phyloP scores from a whole-genome alignment of 495 filamentous ascomycete genomes.

The Rusavskia elegans region DNA sequence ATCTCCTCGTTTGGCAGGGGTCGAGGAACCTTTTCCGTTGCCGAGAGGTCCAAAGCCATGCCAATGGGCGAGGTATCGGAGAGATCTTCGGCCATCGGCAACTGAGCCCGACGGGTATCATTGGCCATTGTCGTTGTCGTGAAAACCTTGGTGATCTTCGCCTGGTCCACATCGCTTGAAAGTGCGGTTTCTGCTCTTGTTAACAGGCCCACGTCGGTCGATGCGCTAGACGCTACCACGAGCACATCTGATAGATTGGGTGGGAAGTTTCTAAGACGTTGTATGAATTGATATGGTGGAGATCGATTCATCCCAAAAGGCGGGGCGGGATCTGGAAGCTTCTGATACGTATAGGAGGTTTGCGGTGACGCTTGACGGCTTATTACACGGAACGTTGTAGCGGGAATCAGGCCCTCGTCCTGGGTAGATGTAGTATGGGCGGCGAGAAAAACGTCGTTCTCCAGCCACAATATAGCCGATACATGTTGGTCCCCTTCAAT shows the following conservation, averaged over 20 bases:
- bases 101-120: constrained; percentile 59
- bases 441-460: constrained; percentile 70
- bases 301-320: constrained; percentile 48
- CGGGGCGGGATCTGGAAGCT: constrained; percentile 52
- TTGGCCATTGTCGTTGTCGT: constrained; percentile 55
- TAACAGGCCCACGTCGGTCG: constrained; percentile 60
- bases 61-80: constrained; percentile 68
- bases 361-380: constrained; percentile 37
- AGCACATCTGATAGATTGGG: constrained; percentile 66
- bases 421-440: constrained; percentile 51
- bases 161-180: constrained; percentile 39
- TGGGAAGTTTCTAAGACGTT: constrained; percentile 58
- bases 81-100: constrained; percentile 50
- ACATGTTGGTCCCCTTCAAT: constrained; percentile 55
- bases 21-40: constrained; percentile 56
- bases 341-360: constrained; percentile 47
- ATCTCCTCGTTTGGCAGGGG: constrained; percentile 69
- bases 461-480: constrained; percentile 76
- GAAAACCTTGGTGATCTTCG: constrained; percentile 47
- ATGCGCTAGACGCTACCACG: constrained; percentile 66
- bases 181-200: constrained; percentile 51
- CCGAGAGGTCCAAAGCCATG: constrained; percentile 64
- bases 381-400: constrained; percentile 60
- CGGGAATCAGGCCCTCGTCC: constrained; percentile 33
- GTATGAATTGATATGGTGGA: constrained; percentile 59